phyloP scores from a whole-genome alignment of 1,284 basidiomycete genomes.

The Singerocomus rubriflavus region DNA sequence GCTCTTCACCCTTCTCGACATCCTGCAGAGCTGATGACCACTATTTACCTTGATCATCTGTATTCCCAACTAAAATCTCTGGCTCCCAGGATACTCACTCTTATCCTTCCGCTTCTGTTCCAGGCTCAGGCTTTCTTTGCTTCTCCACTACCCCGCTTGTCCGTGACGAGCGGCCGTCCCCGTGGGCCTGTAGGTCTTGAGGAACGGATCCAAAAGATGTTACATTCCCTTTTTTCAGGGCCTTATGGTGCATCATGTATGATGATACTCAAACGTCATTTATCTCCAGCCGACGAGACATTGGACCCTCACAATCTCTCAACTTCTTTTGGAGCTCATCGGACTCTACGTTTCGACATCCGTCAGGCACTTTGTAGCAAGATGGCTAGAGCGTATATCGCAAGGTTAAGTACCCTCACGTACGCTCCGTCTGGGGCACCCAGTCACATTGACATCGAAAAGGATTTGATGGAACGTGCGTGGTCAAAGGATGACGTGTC shows the following conservation, averaged over 20 bases:
- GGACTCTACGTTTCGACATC: slow-evolving; percentile 62
- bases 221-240: slow-evolving; percentile 58
- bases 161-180: slow-evolving; percentile 40
- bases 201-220: slow-evolving; percentile 51
- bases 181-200: slow-evolving; percentile 46
- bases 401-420: slow-evolving; percentile 46
- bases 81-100: slow-evolving; percentile 48
- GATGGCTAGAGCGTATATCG: slow-evolving; percentile 62
- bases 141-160: slow-evolving; percentile 61
- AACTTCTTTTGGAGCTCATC: slow-evolving; percentile 57
- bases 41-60: slow-evolving; percentile 64
- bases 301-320: slow-evolving; percentile 26
- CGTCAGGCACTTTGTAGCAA: slow-evolving; percentile 57
- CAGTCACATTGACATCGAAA: slow-evolving; percentile 53
- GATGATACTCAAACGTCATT: slow-evolving; percentile 51
- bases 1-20: slow-evolving; percentile 34
- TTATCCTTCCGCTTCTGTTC: slow-evolving; percentile 68
- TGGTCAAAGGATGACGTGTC: slow-evolving; percentile 63
- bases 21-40: slow-evolving; percentile 57
- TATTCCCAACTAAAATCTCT: slow-evolving; percentile 55
- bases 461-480: slow-evolving; percentile 63
- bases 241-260: slow-evolving; percentile 64
- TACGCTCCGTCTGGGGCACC: slow-evolving; percentile 61
- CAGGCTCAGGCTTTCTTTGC: slow-evolving; percentile 61
- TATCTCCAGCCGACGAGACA: slow-evolving; percentile 34